Percentiles rank a stretch among this genome's conserved stretches.
Conservation (phyloP, 805 yeast genomes). For the Cyberlindnera saturnus region DNA sequence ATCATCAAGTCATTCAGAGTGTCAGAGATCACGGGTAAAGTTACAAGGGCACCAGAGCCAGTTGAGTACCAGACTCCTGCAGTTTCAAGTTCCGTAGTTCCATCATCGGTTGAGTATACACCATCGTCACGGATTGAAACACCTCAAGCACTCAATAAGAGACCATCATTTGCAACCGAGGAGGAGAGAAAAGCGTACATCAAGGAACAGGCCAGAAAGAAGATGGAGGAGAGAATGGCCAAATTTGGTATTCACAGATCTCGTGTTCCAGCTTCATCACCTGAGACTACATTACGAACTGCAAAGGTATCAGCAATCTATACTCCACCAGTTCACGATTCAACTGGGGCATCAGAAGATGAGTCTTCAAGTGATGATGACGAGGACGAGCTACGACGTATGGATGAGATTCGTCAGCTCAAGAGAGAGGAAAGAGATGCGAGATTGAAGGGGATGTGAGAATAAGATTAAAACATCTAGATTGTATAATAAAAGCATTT, state of each 20-base stretch:
- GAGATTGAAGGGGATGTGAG: constrained; percentile 26
- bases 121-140: constrained; percentile 5
- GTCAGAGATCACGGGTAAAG: constrained; percentile 15
- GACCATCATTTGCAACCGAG: constrained; percentile 27
- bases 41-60: not conserved
- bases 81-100: too few relatives aligned
- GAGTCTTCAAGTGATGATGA: constrained; percentile 31
- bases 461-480: too few relatives aligned
- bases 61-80: not conserved
- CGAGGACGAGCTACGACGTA: constrained; percentile 41
- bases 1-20: constrained; percentile 19
- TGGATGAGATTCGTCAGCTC: constrained; percentile 32
- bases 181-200: constrained; percentile 72
- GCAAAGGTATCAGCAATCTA: not conserved
- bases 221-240: constrained; percentile 71
- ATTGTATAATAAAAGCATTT: too few relatives aligned
- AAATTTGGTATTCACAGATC: constrained; percentile 46
- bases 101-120: constrained; percentile 1
- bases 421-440: constrained; percentile 55
- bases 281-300: constrained; percentile 2
- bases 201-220: constrained; percentile 71
- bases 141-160: not conserved
- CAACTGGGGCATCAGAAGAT: not conserved
- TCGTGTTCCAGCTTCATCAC: not conserved
- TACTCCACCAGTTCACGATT: not conserved